Evolutionary conservation across 2,329 filamentous ascomycete species (phyloP).

Genomic region (Neofusicoccum laricinum): DNA sequence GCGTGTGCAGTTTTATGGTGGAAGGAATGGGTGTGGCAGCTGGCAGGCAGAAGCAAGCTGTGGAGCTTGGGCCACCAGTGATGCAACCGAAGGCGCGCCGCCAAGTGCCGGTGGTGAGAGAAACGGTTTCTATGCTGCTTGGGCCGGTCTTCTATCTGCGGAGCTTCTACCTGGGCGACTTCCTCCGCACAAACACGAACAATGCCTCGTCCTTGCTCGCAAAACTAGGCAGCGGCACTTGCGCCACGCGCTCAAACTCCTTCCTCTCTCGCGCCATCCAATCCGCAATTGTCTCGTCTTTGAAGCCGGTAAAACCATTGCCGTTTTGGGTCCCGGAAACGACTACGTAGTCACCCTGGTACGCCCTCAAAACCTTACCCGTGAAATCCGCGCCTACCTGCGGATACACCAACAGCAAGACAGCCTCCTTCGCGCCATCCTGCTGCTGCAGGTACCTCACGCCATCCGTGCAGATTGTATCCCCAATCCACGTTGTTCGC

Average conservation of each 20-base stretch:
- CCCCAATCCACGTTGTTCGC: constrained; percentile 65
- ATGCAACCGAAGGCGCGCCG: neutral
- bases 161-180: too few relatives aligned
- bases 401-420: constrained; percentile 71
- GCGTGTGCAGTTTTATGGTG: neutral
- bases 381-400: constrained; percentile 68
- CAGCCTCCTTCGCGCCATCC: constrained; percentile 50
- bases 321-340: constrained; percentile 71
- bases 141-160: neutral
- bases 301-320: constrained; percentile 72
- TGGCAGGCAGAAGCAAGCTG: neutral
- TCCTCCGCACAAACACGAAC: constrained; percentile 57
- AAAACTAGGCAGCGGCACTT: constrained; percentile 70
- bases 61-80: constrained; percentile 9
- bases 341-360: constrained; percentile 62
- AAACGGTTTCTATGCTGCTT: too few relatives aligned
- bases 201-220: constrained; percentile 74
- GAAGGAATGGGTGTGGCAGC: neutral
- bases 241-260: constrained; percentile 59
- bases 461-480: constrained; percentile 64
- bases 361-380: constrained; percentile 58
- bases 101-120: neutral
- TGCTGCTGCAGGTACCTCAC: constrained; percentile 53
- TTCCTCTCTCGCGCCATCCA: constrained; percentile 60
- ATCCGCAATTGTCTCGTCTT: constrained; percentile 60